phyloP scores from a whole-genome alignment of 176 grass and related monocot genomes.

The Avena eriantha region DNA sequence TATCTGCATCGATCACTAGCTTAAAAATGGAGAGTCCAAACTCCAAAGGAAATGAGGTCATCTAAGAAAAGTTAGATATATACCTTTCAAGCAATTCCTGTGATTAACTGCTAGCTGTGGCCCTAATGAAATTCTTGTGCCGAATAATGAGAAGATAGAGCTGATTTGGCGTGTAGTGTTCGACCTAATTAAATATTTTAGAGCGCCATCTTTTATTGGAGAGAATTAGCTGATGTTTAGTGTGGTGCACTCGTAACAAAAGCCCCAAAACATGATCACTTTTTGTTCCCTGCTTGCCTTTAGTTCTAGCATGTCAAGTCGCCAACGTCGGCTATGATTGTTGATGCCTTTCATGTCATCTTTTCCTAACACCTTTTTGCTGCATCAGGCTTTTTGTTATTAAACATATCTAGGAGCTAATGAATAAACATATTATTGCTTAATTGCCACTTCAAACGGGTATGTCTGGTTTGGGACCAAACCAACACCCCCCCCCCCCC shows the following conservation, averaged over 20 bases:
- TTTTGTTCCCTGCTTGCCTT: background rate
- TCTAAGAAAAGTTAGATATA: background rate
- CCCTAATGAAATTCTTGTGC: background rate
- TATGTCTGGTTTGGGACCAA: too few species aligned
- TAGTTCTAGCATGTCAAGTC: background rate
- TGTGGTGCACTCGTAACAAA: background rate
- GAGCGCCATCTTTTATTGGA: background rate
- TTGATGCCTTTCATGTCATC: background rate
- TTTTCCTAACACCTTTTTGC: background rate
- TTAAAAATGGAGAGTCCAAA: background rate
- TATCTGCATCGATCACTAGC: background rate
- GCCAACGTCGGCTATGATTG: conserved; percentile 12
- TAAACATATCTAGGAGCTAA: too few species aligned
- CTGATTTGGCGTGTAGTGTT: background rate
- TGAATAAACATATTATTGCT: too few species aligned
- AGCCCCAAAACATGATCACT: background rate
- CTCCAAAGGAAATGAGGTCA: background rate
- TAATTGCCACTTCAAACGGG: too few species aligned
- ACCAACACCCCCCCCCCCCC: too few species aligned
- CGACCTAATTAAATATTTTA: conserved; percentile 46
- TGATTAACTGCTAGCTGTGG: background rate
- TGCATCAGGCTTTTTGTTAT: too few species aligned
- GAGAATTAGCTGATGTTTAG: conserved; percentile 4
- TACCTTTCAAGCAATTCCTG: background rate
- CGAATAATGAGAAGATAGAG: background rate